These are phyloP conservation scores for Fomitopsis palustris DNA, from an alignment of 1,284 basidiomycete genomes.

Conservation along the genomic window DNA sequence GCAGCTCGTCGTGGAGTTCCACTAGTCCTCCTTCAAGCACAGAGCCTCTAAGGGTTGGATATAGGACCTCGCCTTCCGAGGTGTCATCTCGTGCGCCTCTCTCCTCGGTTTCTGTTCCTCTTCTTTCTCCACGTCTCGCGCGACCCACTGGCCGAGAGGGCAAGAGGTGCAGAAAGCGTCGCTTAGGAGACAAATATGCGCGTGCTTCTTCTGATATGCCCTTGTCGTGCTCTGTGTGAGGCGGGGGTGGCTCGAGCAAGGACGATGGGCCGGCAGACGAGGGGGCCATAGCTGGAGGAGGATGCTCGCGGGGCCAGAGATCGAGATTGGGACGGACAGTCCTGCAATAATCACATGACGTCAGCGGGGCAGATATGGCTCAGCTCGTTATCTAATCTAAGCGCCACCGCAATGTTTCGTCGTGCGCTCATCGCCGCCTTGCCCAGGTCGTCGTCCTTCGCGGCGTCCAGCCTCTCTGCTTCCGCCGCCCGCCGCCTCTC, in stretches of 20 bases:
- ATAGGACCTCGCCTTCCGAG: background rate
- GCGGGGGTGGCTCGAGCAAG: conserved; percentile 25
- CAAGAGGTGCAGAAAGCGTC: conserved; percentile 11
- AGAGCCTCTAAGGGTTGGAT: background rate
- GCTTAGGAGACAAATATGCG: conserved; percentile 5
- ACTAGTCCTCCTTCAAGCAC: background rate
- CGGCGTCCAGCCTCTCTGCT: conserved; percentile 2
- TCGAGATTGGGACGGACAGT: conserved; percentile 1
- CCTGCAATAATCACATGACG: conserved; percentile 24
- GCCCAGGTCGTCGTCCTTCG: conserved; percentile 1
- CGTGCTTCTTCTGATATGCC: background rate
- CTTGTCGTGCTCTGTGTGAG: conserved; percentile 13
- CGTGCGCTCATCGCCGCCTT: conserved; percentile 13
- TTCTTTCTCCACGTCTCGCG: conserved; percentile 6
- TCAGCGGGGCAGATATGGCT: conserved; percentile 11
- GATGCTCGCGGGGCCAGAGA: background rate
- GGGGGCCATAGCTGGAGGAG: background rate
- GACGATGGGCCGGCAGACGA: conserved; percentile 16
- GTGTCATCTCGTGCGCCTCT: background rate
- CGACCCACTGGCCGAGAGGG: conserved; percentile 11
- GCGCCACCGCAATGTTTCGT: conserved; percentile 21
- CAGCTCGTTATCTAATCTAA: background rate
- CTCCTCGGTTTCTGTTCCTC: background rate
- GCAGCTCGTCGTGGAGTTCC: conserved; percentile 5
- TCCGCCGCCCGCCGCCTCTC: background rate